Conservation (phyloP, 2,329 filamentous ascomycete genomes). For the Nemania bipapillata region DNA sequence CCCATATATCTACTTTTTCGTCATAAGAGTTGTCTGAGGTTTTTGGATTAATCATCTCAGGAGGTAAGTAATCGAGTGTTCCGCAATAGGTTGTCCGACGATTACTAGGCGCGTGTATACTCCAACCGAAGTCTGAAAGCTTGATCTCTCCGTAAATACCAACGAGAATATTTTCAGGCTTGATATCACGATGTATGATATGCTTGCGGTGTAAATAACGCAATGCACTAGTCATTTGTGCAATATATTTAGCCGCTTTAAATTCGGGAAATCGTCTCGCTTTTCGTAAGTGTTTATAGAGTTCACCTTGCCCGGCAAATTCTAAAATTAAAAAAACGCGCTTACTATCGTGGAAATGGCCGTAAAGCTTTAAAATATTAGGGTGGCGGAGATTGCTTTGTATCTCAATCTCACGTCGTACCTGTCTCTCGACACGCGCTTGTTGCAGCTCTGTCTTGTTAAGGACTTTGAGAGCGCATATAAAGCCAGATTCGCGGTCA, state of each 20-base stretch:
- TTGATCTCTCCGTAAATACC: constrained; percentile 98
- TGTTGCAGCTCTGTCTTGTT: constrained; percentile 84
- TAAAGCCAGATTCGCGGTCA: constrained; percentile 80
- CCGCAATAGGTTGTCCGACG: constrained; percentile 93
- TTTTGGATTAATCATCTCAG: constrained; percentile 97
- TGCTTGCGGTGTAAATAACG: constrained; percentile 94
- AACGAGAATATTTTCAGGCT: constrained; percentile 96
- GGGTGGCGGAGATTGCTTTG: constrained; percentile 86
- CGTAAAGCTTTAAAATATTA: constrained; percentile 83
- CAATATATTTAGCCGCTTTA: constrained; percentile 85
- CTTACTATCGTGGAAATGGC: constrained; percentile 87
- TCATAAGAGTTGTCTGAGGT: constrained; percentile 75
- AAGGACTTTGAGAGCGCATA: constrained; percentile 85
- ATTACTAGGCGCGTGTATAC: constrained; percentile 95
- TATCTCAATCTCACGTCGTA: constrained; percentile 86
- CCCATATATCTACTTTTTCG: constrained; percentile 96
- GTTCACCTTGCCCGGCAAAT: constrained; percentile 82
- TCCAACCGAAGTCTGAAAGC: constrained; percentile 97
- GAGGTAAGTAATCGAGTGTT: constrained; percentile 93
- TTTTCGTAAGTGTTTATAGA: constrained; percentile 84
- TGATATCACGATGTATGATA: constrained; percentile 96
- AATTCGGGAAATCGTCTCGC: constrained; percentile 82
- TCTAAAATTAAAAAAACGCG: constrained; percentile 86
- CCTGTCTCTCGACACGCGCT: constrained; percentile 82
- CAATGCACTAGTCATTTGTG: constrained; percentile 86